phyloP scores from a whole-genome alignment of 225 moss, liverwort and hornwort species.

The Pseudisothecium myosuroides region DNA sequence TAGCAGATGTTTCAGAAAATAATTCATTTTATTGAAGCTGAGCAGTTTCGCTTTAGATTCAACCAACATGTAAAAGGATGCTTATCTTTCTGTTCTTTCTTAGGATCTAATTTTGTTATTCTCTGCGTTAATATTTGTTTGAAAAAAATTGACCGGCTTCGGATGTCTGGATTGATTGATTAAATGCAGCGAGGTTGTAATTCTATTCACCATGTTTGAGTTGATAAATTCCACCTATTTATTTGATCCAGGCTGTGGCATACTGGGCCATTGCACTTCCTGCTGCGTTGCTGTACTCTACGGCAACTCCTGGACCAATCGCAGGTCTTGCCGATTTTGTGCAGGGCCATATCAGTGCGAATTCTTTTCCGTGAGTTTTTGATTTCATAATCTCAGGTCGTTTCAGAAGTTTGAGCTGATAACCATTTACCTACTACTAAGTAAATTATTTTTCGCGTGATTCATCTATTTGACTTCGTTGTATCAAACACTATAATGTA shows the following conservation, averaged over 20 bases:
- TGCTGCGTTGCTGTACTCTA: constrained; percentile 30
- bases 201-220: background rate
- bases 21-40: background rate
- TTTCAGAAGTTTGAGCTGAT: background rate
- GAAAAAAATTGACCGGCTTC: background rate
- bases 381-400: background rate
- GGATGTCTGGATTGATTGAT: background rate
- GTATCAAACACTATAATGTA: background rate
- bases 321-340: constrained; percentile 46
- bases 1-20: background rate
- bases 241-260: constrained; percentile 16
- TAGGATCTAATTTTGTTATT: background rate
- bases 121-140: background rate
- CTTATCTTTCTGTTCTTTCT: background rate
- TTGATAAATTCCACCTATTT: background rate
- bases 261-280: constrained; percentile 35
- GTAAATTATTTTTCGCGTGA: background rate
- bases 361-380: constrained; percentile 14
- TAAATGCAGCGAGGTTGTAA: background rate
- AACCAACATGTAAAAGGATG: background rate
- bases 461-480: background rate
- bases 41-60: background rate
- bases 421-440: background rate
- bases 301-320: constrained; percentile 51
- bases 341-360: background rate